Conservation (phyloP, 1,284 basidiomycete genomes). For the Puccinia sorghi region DNA sequence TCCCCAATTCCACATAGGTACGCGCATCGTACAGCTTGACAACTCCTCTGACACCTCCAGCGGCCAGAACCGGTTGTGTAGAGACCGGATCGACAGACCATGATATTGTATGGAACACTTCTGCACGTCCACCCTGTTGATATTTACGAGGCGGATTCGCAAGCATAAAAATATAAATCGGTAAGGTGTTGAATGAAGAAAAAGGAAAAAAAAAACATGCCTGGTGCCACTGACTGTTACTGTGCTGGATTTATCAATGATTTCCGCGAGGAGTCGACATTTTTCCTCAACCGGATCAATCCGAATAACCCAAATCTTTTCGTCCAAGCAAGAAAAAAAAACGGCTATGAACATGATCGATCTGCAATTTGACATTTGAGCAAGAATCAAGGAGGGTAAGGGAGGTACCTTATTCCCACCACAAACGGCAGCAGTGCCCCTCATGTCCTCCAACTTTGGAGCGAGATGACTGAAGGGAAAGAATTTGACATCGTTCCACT, state of each 20-base stretch:
- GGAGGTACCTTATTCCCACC: slow-evolving; percentile 13
- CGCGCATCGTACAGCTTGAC: slow-evolving; percentile 20
- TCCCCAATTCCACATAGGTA: slow-evolving; percentile 3
- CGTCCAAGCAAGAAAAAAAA: background rate
- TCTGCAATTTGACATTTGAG: background rate
- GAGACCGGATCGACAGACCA: slow-evolving; percentile 33
- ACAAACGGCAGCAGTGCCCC: slow-evolving; percentile 8
- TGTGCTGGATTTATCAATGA: slow-evolving; percentile 16
- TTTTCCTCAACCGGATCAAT: slow-evolving; percentile 13
- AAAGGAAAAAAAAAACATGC: too few relatives aligned
- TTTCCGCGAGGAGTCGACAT: background rate
- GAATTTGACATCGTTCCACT: slow-evolving; percentile 36
- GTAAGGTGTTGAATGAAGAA: background rate
- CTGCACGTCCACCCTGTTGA: slow-evolving; percentile 5
- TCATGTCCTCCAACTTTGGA: slow-evolving; percentile 24
- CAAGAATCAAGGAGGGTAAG: background rate
- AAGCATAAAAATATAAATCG: background rate
- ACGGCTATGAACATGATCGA: background rate
- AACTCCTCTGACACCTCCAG: slow-evolving; percentile 22
- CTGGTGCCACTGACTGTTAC: slow-evolving; percentile 6
- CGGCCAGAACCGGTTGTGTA: slow-evolving; percentile 21
- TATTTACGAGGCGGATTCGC: background rate
- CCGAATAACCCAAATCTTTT: slow-evolving; percentile 7
- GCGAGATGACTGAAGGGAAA: slow-evolving; percentile 17
- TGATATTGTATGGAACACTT: slow-evolving; percentile 19